Evolutionary conservation across 371 early-diverging fungal genomes (phyloP), one percentile per base, ranked within the genome.

Genomic region (Chytridiales sp.): DNA sequence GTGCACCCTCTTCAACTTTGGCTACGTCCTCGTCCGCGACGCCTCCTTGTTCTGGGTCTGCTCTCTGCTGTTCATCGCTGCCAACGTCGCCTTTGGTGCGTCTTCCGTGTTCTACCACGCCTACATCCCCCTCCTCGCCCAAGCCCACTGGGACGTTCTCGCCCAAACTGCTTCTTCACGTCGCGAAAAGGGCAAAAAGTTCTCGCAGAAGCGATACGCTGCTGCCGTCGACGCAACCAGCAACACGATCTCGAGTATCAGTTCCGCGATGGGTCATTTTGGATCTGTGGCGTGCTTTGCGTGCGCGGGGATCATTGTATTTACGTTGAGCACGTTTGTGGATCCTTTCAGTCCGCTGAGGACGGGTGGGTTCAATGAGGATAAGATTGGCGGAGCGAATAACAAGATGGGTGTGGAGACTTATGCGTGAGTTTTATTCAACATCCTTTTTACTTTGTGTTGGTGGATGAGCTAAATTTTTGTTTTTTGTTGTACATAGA

Each of bases 211-310:
- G 36, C 15, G 8, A 27, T 4, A 6, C 35, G 49, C 9, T n/a
- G 15, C 17, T 19, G 47, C 42, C 21, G 27, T 48, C 44, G 64
- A 63, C 30, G 39, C 34, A 13, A 47, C 56, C 8, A 56, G 47
- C 47, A 63, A 63, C 49, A 55, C 64, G 4, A 27, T 63, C 19
- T 63, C 64, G 3, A 21, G 50, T 27, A 47, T 56, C 27, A 48
- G 51, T n/a, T 27, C 26, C 3, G 42, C 44, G n/a, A 36, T 50
- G 35, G 64, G 64, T 13, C 57, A 63, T 34, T 17, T 58, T 32
- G 64, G 64, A n/a, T 48, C 64, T 30, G 56, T 63, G 30, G 39
- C 40, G 34, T 63, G 64, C 35, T 63, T 63, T 47, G 64, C 57
- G 4, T 21, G 56, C 21, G 64, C 52, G 11, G 64, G 62, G 15